phyloP scores from a whole-genome alignment of 305 asterid genomes.

The Solanum hybrid region DNA sequence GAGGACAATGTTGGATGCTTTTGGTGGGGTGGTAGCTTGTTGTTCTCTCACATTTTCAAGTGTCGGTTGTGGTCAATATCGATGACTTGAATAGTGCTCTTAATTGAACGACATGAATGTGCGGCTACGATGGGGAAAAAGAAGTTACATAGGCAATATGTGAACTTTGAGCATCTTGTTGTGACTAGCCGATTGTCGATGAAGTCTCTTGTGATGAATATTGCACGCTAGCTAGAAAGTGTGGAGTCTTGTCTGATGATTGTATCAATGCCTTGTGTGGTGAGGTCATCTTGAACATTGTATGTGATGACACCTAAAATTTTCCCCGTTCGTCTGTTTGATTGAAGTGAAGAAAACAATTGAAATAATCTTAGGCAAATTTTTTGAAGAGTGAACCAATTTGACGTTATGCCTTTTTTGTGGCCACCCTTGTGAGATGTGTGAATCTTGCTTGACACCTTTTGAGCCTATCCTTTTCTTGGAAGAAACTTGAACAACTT shows the following conservation, averaged over 20 bases:
- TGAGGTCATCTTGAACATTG: neutral
- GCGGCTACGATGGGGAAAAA: neutral
- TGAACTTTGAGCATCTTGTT: neutral
- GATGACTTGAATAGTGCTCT: neutral
- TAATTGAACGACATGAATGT: too few relatives aligned
- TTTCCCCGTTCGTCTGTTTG: neutral
- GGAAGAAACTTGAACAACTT: neutral
- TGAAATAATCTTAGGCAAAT: neutral
- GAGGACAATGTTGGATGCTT: neutral
- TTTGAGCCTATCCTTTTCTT: neutral
- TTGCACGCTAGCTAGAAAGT: neutral
- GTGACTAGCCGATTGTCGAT: neutral
- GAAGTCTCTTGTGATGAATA: neutral
- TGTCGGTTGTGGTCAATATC: neutral
- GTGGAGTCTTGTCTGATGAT: neutral
- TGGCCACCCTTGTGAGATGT: neutral
- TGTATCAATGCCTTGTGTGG: neutral
- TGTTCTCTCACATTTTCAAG: neutral
- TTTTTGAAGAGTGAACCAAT: neutral
- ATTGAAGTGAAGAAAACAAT: neutral
- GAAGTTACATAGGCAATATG: neutral
- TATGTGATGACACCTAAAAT: neutral
- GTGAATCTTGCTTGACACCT: neutral
- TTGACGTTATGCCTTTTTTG: neutral
- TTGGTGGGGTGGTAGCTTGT: neutral